A percentile compares a stretch with the other conserved stretches of the same genome.
Conservation (phyloP, 495 filamentous ascomycete species). For the Aspergillus incahuasiensis region DNA sequence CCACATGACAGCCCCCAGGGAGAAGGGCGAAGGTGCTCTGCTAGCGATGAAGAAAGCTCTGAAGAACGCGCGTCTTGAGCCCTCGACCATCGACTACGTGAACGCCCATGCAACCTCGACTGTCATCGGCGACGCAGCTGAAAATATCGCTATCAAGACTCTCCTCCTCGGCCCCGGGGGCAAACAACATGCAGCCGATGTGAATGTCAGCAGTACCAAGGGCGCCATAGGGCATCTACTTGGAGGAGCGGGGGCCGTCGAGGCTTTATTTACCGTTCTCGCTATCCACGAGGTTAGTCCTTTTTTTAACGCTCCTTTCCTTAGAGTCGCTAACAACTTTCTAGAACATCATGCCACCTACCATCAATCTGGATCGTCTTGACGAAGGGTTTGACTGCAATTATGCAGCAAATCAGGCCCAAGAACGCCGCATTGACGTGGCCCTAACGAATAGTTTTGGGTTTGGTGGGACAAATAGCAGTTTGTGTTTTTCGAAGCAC, state of each 20-base stretch:
- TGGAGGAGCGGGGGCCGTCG: conserved; percentile 83
- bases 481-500: conserved; percentile 63
- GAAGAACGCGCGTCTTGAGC: conserved; percentile 63
- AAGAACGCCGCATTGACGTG: conserved; percentile 65
- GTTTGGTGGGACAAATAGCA: conserved; percentile 95
- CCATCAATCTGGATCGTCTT: conserved; percentile 71
- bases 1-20: conserved; percentile 85
- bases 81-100: conserved; percentile 76
- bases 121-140: conserved; percentile 76
- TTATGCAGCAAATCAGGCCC: conserved; percentile 69
- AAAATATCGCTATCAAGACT: conserved; percentile 75
- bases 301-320: background rate
- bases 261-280: conserved; percentile 78
- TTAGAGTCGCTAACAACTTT: conserved; percentile 3
- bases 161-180: conserved; percentile 74
- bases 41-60: conserved; percentile 83
- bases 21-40: conserved; percentile 73
- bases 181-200: conserved; percentile 50
- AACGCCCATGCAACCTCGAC: conserved; percentile 96
- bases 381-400: conserved; percentile 77
- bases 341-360: conserved; percentile 79
- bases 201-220: conserved; percentile 91
- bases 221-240: conserved; percentile 89
- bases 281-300: conserved; percentile 68
- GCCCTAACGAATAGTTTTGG: conserved; percentile 94